Evolutionary conservation across 768 basidiomycete species (phyloP), one percentile per base, ranked within the genome.

Genomic region (Termitomyces sp.): DNA sequence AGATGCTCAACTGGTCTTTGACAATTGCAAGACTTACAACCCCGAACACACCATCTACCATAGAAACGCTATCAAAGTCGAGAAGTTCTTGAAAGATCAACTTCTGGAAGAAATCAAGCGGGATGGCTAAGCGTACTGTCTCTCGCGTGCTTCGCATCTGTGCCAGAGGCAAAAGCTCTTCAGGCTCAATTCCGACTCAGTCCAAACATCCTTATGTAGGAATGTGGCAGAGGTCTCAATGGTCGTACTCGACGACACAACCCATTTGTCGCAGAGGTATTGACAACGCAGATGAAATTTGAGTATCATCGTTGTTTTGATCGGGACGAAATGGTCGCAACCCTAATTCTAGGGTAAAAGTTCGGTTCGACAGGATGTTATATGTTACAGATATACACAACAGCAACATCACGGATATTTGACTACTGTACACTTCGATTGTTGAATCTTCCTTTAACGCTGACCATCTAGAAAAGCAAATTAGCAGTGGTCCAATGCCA

Each of bases 21-120:
- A 92, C 63, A 99, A 99, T 67, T 97, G 95, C 73, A 79, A 86
- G 56, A 71, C 78, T 52, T 98, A 96, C 74, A 99, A 99, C 69
- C 86, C 86, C 2, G 90, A 93, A 64, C 78, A 77, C 24, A 83
- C 86, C 4, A 80, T 89, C 51, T 97, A 95, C 69, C 83, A 86
- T 54, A 91, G 87, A 74, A 89, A 92, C 63, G 95, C 95, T 8
- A 87, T 81, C 63, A 88, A 85, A 72, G 70, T 98, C 72, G 93
- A 95, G 66, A 89, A 84, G 69, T 86, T 83, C 62, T 75, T 95
- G 68, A 83, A 82, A 57, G 85, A 86, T 10, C 69, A 81, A 30
- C 66, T 84, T 8, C 61, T 72, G 5, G 71, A 73, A 36, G 65
- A 71, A 45, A 60, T 72, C 37, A 74, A 73, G 59, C 67, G 65